Evolutionary conservation across 441 rosid species (phyloP).

Genomic region (Populus hybrid): DNA sequence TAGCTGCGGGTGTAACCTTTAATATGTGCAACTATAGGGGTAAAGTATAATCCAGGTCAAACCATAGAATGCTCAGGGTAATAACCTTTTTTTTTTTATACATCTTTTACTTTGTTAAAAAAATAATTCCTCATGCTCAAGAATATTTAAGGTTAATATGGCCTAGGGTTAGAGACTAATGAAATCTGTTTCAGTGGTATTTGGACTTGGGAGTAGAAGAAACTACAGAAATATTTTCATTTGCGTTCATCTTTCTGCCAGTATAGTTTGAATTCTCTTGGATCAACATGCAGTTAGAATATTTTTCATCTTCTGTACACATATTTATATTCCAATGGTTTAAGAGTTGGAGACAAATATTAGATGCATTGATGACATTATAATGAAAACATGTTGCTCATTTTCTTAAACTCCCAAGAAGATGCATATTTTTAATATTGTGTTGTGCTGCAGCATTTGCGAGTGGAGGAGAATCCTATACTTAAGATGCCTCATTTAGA

Average conservation of each 20-base stretch:
- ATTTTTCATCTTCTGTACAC: not conserved
- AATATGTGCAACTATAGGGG: no score
- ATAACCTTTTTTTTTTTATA: no score
- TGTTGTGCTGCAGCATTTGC: slow-evolving; percentile 71
- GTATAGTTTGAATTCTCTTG: not conserved
- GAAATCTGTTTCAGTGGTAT: not conserved
- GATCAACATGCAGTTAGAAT: not conserved
- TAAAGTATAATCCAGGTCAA: no score
- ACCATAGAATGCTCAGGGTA: no score
- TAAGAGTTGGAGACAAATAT: not conserved
- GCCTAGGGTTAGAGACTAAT: not conserved
- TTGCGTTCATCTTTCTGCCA: not conserved
- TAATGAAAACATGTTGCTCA: not conserved
- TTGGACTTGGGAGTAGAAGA: slow-evolving; percentile 4
- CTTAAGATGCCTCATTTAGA: slow-evolving; percentile 93
- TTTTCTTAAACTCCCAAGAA: not conserved
- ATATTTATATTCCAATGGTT: not conserved
- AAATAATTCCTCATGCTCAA: not conserved
- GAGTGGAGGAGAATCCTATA: slow-evolving; percentile 97
- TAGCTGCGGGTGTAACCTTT: no score
- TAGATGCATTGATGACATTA: not conserved
- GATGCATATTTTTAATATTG: not conserved
- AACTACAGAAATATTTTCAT: not conserved
- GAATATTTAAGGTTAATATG: not conserved
- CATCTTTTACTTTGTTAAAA: not conserved